phyloP scores from a whole-genome alignment of 768 basidiomycete species.

The Lentinus brumalis region DNA sequence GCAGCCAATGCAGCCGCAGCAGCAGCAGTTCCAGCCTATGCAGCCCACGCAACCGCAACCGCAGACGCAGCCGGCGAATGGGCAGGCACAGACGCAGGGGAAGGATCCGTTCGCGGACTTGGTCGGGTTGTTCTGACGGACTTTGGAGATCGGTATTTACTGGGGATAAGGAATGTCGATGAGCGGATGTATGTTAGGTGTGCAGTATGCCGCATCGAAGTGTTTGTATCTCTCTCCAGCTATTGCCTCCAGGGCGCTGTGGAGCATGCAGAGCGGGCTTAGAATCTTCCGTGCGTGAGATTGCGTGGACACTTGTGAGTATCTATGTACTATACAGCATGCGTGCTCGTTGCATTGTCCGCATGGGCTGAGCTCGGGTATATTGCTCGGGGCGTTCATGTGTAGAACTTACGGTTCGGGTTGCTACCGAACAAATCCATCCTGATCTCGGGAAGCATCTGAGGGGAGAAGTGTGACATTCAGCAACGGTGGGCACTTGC shows the following conservation, averaged over 20 bases:
- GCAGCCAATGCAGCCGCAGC: constrained; percentile 20
- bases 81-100: constrained; percentile 34
- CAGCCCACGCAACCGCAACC: constrained; percentile 27
- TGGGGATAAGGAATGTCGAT: neutral
- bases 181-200: constrained; percentile 16
- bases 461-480: neutral
- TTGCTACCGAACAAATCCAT: constrained; percentile 87
- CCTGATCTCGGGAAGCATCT: constrained; percentile 98
- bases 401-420: constrained; percentile 90
- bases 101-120: constrained; percentile 89
- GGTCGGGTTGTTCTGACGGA: constrained; percentile 64
- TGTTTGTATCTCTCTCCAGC: neutral
- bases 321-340: constrained; percentile 10
- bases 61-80: constrained; percentile 27
- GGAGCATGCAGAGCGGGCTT: neutral
- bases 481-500: neutral
- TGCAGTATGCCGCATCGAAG: neutral
- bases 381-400: constrained; percentile 37
- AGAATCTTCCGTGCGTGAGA: neutral
- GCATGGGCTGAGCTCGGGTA: constrained; percentile 9
- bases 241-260: neutral
- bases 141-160: constrained; percentile 8
- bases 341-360: constrained; percentile 17
- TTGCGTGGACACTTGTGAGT: neutral
- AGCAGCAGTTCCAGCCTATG: constrained; percentile 13